A percentile compares a stretch with the other conserved stretches of the same genome.
Conservation (phyloP, 345 rosid genomes). For the Laguncularia racemosa region DNA sequence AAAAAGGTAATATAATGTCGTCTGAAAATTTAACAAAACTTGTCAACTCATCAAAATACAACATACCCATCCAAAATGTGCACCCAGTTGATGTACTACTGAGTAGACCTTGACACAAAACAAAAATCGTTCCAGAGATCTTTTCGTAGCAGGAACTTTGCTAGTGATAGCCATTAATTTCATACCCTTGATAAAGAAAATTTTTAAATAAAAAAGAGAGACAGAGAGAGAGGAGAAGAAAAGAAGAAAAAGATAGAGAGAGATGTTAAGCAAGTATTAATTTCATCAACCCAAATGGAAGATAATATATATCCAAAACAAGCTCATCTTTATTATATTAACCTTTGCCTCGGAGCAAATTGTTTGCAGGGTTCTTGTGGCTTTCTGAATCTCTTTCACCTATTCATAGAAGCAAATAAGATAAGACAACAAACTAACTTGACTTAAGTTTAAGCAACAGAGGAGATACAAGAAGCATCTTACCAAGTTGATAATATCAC, state of each 20-base stretch:
- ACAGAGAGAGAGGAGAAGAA: neutral
- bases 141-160: conserved; percentile 71
- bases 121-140: conserved; percentile 77
- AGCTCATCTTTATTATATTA: conserved; percentile 5
- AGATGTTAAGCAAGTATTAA: neutral
- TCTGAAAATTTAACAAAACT: too few relatives aligned
- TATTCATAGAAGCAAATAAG: conserved; percentile 14
- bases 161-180: conserved; percentile 66
- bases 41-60: too few relatives aligned
- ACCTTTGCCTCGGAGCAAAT: conserved; percentile 93
- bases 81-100: conserved; percentile 57
- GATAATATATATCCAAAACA: too few relatives aligned
- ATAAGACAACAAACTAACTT: neutral
- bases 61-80: conserved; percentile 87
- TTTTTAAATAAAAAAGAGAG: too few relatives aligned
- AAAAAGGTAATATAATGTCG: neutral
- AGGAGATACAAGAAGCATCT: conserved; percentile 4
- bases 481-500: conserved; percentile 56
- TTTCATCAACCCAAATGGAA: too few relatives aligned
- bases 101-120: conserved; percentile 79
- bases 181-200: conserved; percentile 43
- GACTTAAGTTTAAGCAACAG: too few relatives aligned
- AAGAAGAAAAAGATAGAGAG: neutral
- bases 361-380: conserved; percentile 81
- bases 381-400: conserved; percentile 86